phyloP scores from a whole-genome alignment of 352 stramenopile genomes.

The Phytophthora sansomeana region DNA sequence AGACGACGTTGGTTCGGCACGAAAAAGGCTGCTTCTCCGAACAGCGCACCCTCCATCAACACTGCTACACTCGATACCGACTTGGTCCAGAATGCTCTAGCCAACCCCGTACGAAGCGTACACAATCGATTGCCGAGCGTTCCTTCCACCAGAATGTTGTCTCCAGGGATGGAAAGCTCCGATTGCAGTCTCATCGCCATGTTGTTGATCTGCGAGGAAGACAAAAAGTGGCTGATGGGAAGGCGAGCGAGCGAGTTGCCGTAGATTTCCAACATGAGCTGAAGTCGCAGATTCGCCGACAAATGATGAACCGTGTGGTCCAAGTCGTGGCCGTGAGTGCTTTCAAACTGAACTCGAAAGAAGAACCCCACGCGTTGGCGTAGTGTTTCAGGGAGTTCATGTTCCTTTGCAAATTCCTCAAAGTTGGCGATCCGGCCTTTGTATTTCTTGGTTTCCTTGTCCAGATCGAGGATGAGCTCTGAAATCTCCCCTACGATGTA shows the following conservation, averaged over 20 bases:
- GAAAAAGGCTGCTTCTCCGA: conserved; percentile 79
- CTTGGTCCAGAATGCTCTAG: conserved; percentile 57
- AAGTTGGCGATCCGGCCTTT: conserved; percentile 76
- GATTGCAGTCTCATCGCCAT: conserved; percentile 65
- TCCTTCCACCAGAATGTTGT: conserved; percentile 68
- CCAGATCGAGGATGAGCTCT: conserved; percentile 75
- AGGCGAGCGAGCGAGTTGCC: conserved; percentile 54
- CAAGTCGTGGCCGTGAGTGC: conserved; percentile 55
- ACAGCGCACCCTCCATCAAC: conserved; percentile 68
- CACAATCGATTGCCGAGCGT: conserved; percentile 66
- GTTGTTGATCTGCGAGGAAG: conserved; percentile 68
- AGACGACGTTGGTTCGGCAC: conserved; percentile 58
- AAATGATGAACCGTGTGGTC: conserved; percentile 66
- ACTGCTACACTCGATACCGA: conserved; percentile 63
- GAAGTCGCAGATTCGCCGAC: conserved; percentile 70
- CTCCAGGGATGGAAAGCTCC: conserved; percentile 75
- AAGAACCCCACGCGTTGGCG: conserved; percentile 65
- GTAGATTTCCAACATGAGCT: conserved; percentile 82
- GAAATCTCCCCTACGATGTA: conserved; percentile 79
- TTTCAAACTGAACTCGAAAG: conserved; percentile 66
- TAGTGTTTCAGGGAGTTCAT: conserved; percentile 53
- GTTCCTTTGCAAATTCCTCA: conserved; percentile 74
- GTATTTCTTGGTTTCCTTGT: conserved; percentile 78
- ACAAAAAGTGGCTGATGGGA: conserved; percentile 66
- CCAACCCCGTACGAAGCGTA: conserved; percentile 66